Evolutionary conservation across 169 alveolate genomes (phyloP).

Genomic region (Cyclospora cayetanensis): DNA sequence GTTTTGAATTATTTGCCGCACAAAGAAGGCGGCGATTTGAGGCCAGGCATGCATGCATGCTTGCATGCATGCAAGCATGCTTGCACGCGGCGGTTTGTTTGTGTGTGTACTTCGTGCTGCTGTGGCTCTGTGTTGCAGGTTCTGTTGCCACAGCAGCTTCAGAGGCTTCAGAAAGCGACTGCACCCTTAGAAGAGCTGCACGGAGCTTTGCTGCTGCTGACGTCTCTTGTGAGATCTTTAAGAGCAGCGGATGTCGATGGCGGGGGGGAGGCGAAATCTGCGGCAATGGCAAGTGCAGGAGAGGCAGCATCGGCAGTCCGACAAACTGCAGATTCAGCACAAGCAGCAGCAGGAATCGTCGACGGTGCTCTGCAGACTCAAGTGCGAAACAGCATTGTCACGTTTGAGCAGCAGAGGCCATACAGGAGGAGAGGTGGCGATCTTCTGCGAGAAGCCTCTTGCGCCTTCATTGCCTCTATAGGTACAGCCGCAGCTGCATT

Average conservation of each 20-base stretch:
- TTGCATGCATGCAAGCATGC: too few relatives aligned
- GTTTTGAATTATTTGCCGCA: too few relatives aligned
- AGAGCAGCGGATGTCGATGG: neutral
- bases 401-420: conserved; percentile 6
- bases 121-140: conserved; percentile 35
- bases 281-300: neutral
- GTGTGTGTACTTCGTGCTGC: neutral
- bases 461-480: conserved; percentile 1
- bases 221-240: neutral
- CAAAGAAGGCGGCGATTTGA: too few relatives aligned
- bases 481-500: neutral
- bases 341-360: conserved; percentile 36
- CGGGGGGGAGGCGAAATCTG: neutral
- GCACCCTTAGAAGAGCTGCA: neutral
- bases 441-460: neutral
- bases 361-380: neutral
- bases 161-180: conserved; percentile 18
- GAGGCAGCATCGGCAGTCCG: neutral
- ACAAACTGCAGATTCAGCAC: conserved; percentile 26
- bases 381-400: neutral
- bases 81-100: too few relatives aligned
- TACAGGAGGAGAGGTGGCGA: conserved; percentile 34
- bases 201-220: neutral
- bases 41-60: too few relatives aligned
- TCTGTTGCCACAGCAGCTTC: conserved; percentile 28